phyloP scores from a whole-genome alignment of 192 early-diverging fungal genomes.

The Ambispora gerdemannii region DNA sequence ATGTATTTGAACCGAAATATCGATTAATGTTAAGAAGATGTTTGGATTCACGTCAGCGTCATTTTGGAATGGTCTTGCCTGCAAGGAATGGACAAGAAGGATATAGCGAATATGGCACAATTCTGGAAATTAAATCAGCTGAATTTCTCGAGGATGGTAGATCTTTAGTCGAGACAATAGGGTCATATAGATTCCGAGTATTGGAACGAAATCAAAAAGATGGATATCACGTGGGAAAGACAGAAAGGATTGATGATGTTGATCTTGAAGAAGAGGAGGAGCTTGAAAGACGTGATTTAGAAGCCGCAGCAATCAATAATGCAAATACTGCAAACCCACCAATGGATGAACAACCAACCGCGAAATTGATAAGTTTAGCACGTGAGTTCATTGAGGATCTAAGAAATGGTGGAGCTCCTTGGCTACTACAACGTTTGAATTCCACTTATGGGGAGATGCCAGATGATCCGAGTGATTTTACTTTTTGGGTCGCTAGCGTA shows the following conservation, averaged over 20 bases:
- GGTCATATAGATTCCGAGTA: constrained; percentile 46
- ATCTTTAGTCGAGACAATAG: constrained; percentile 51
- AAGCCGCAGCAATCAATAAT: constrained; percentile 20
- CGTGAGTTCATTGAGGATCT: constrained; percentile 38
- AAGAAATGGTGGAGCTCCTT: constrained; percentile 33
- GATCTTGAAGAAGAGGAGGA: constrained; percentile 38
- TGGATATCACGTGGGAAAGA: constrained; percentile 47
- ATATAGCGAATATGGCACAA: constrained; percentile 44
- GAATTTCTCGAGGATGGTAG: constrained; percentile 50
- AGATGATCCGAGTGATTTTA: constrained; percentile 39
- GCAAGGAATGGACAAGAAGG: constrained; percentile 12
- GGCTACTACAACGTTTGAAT: constrained; percentile 38
- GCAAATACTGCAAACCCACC: constrained; percentile 13
- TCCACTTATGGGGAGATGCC: constrained; percentile 44
- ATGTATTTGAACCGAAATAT: constrained; percentile 67
- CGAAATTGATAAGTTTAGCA: constrained; percentile 36
- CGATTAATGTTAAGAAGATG: constrained; percentile 54
- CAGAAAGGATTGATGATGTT: constrained; percentile 51
- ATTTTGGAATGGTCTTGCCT: constrained; percentile 55
- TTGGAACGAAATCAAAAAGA: constrained; percentile 39
- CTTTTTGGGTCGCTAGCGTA: constrained; percentile 52
- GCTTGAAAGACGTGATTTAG: constrained; percentile 25
- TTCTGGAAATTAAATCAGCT: constrained; percentile 45
- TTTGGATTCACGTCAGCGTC: constrained; percentile 40
- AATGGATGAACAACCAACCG: constrained; percentile 27